Base-by-base conservation (phyloP, 2,329 filamentous ascomycete genomes). In the Ascochyta viciae-villosae region DNA sequence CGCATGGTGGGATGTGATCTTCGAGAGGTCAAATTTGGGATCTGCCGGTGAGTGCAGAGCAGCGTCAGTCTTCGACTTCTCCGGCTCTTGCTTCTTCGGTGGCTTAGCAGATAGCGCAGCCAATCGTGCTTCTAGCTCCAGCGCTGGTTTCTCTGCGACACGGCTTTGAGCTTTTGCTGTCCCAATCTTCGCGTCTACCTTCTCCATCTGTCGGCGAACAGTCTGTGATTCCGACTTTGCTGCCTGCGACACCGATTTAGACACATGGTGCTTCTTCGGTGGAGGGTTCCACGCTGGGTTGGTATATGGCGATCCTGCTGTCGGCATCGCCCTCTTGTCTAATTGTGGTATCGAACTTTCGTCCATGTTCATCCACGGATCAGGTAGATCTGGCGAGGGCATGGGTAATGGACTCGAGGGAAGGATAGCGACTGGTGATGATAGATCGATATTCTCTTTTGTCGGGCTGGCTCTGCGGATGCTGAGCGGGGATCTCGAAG, bases 291-390 rank as follows among this genome's bases (percentile, higher is more conserved):
- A 66, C 13, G 59, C 55, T 2, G 68, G 64, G 43, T 64, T 64
- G 7, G 66, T 60, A 47, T 68, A 68, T 5, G 67, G 65, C n/a
- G 65, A 54, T 7, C 66, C 72, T 10, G 58, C 66, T 13, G 67
- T 65, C 2, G 72, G 72, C 45, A 76, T 43, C 3, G 72, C 71
- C 66, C 74, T 69, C 46, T 64, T 68, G 50, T 76, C 71, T 44
- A 71, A 60, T 16, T 63, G 62, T 4, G 61, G 64, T 50, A 70
- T 64, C 7, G 68, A 67, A 40, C 66, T 73, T 19, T 68, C 60
- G 34, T 73, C 57, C n/a, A 69, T 54, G 6, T 65, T 60, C 60
- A 73, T 60, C 73, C 73, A 76, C 3, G 66, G 68, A 51, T 76
- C 70, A 52, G 70, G 66, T 1, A 45, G 23, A 34, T 42, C 46